Conservation (phyloP, 352 stramenopile species). For the Phytophthora podocarpi region DNA sequence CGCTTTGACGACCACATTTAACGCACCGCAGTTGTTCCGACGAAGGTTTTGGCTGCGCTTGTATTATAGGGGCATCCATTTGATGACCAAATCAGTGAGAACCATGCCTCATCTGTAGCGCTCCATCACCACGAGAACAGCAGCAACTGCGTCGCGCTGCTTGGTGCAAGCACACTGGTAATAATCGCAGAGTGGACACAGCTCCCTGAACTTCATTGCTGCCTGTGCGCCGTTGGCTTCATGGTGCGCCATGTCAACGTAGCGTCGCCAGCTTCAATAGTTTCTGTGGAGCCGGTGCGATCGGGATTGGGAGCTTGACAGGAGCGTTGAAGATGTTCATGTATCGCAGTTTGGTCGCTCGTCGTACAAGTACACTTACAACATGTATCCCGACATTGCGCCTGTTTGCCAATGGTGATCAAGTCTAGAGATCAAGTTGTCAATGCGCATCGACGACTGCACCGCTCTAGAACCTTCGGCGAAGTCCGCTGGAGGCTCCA, state of each 20-base stretch:
- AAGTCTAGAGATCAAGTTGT: constrained; percentile 1
- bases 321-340: not conserved
- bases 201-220: too few species aligned
- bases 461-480: too few species aligned
- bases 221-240: too few species aligned
- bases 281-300: constrained; percentile 1
- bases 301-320: constrained; percentile 4
- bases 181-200: not conserved
- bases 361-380: too few species aligned
- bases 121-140: constrained; percentile 22
- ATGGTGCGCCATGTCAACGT: constrained; percentile 14
- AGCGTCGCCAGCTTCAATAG: constrained; percentile 15
- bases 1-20: constrained; percentile 7
- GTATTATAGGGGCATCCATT: too few species aligned
- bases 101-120: constrained; percentile 20
- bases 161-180: not conserved
- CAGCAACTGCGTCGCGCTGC: constrained; percentile 24
- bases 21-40: constrained; percentile 17
- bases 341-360: constrained; percentile 21
- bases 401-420: constrained; percentile 15
- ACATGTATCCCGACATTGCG: constrained; percentile 5
- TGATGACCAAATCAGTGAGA: constrained; percentile 15
- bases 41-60: constrained; percentile 14
- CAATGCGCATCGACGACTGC: too few species aligned
- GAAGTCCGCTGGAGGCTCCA: too few species aligned